Base-by-base conservation (phyloP, 2,329 filamentous ascomycete genomes). In the Malbranchea cinnamomea region DNA sequence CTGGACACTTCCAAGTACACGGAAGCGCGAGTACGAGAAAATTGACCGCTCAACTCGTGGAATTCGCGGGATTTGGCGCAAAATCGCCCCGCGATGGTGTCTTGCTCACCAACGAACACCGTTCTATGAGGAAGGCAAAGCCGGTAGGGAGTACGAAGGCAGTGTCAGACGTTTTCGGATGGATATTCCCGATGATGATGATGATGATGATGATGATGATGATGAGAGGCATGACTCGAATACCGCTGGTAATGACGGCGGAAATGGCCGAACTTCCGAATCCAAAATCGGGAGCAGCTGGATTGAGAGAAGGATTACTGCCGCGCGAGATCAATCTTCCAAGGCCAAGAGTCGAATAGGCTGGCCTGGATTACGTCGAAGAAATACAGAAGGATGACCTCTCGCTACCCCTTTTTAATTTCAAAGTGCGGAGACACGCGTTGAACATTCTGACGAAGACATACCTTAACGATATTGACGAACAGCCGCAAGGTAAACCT, bases 1-100 rank as follows among this genome's bases (percentile, higher is more conserved):
- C 36, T 63, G 59, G 59, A 63, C 58, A 2, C 57, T 56, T 1
- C 48, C 55, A 5, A 52, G 53, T 6, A 60, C 58, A 4, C 53
- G 59, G 7, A 45, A 54, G 6, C 48, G 48, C 12, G 57, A 62
- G 37, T 62, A 63, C 32, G 50, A 70, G 71, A 44, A 73, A 67
- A 55, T 71, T 62, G 51, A 58, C 43, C 53, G 55, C 7, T 52
- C 53, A 26, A 53, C 46, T 34, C 52, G 45, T 12, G 59, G 59
- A 3, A 38, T 62, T 3, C 49, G 57, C 1, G 57, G 59, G 2
- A 38, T 61, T 5, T 56, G 57, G 50, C 48, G 55, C 0, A 48
- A 50, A 5, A 47, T 59, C 4, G 52, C 56, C 3, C 58, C 59
- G 0, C 45, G 47, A 23, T 59, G 56, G 48, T 53, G 54, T 33